phyloP scores from a whole-genome alignment of 495 filamentous ascomycete species.

The Apodospora peruviana region DNA sequence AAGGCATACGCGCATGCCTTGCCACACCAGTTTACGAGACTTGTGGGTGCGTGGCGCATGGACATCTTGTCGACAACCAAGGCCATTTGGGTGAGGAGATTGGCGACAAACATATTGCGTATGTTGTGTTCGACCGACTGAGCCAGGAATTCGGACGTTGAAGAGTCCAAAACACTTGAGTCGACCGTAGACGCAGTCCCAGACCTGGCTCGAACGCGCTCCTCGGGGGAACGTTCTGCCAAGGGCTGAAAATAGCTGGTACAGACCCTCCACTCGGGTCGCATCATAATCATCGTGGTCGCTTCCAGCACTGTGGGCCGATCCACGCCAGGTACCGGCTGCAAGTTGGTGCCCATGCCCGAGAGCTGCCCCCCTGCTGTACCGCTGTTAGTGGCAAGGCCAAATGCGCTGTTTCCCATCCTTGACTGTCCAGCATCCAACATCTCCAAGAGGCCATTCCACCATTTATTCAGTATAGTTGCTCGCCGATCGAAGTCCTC shows the following conservation, averaged over 20 bases:
- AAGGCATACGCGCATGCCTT: slow-evolving; percentile 95
- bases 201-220: slow-evolving; percentile 30
- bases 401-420: slow-evolving; percentile 44
- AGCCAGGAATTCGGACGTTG: slow-evolving; percentile 51
- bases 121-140: slow-evolving; percentile 94
- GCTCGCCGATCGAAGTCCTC: slow-evolving; percentile 86
- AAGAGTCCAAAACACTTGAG: slow-evolving; percentile 59
- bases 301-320: slow-evolving; percentile 79
- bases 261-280: slow-evolving; percentile 82
- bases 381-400: slow-evolving; percentile 35
- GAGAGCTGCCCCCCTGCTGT: slow-evolving; percentile 41
- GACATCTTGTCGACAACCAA: slow-evolving; percentile 92
- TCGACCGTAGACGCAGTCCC: slow-evolving; percentile 46
- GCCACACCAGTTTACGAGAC: slow-evolving; percentile 86
- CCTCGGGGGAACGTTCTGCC: slow-evolving; percentile 39
- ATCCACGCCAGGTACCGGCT: slow-evolving; percentile 32
- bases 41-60: slow-evolving; percentile 80
- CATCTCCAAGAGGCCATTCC: slow-evolving; percentile 84
- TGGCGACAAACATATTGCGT: slow-evolving; percentile 83
- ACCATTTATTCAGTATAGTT: slow-evolving; percentile 89
- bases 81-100: slow-evolving; percentile 78
- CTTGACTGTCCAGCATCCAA: slow-evolving; percentile 56
- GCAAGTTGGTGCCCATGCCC: slow-evolving; percentile 40
- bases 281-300: slow-evolving; percentile 82
- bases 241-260: slow-evolving; percentile 60